Conservation (phyloP, 116 monocot genomes). For the Dioscorea cayenensis region DNA sequence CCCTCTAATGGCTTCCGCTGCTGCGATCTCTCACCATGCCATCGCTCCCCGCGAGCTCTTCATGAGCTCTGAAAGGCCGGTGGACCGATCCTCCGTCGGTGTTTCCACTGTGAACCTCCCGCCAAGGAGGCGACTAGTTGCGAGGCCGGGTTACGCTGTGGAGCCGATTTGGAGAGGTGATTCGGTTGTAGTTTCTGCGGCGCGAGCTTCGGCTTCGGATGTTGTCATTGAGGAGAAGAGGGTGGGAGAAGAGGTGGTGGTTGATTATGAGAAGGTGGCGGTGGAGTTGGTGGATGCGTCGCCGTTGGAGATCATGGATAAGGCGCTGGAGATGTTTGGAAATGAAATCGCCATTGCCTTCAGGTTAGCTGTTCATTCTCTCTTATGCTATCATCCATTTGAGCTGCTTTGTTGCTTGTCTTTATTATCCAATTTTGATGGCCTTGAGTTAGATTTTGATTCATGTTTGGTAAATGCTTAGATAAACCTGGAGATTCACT, state of each 20-base stretch:
- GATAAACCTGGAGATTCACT: no score
- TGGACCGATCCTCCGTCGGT: not conserved
- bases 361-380: constrained; percentile 31
- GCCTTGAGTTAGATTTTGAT: no score
- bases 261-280: constrained; percentile 58
- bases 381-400: not conserved
- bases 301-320: constrained; percentile 67
- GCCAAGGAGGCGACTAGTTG: constrained; percentile 8
- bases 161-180: constrained; percentile 29
- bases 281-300: constrained; percentile 46
- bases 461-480: no score
- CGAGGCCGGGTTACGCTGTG: constrained; percentile 19
- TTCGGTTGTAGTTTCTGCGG: constrained; percentile 12
- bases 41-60: constrained; percentile 28
- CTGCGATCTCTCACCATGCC: constrained; percentile 28
- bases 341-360: constrained; percentile 79
- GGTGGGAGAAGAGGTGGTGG: constrained; percentile 14
- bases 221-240: constrained; percentile 1
- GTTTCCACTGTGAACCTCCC: not conserved
- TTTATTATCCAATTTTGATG: not conserved
- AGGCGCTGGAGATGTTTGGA: constrained; percentile 66
- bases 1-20: constrained; percentile 13
- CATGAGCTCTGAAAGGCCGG: not conserved
- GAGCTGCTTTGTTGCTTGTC: not conserved
- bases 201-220: not conserved